phyloP scores from a whole-genome alignment of 768 basidiomycete species.

The Amanita molliuscula region DNA sequence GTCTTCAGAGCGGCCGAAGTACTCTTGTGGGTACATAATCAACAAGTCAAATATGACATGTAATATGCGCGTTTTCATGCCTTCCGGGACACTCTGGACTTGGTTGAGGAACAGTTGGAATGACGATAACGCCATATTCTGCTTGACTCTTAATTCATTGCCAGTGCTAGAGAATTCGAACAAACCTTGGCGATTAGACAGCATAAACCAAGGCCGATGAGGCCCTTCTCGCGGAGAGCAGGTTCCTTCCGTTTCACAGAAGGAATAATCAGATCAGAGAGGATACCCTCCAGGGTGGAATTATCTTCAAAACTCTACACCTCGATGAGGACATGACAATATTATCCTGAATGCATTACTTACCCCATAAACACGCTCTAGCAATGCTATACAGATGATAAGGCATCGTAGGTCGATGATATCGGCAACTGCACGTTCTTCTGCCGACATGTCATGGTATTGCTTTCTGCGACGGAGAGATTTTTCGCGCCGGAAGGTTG shows the following conservation, averaged over 20 bases:
- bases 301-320: conserved; percentile 57
- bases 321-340: neutral
- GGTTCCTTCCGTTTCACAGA: conserved; percentile 72
- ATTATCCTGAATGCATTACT: conserved; percentile 13
- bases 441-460: conserved; percentile 36
- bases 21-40: conserved; percentile 67
- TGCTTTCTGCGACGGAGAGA: conserved; percentile 10
- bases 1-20: conserved; percentile 24
- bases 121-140: conserved; percentile 17
- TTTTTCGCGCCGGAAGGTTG: conserved; percentile 10
- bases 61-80: conserved; percentile 59
- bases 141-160: neutral
- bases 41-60: conserved; percentile 79
- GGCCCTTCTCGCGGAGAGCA: conserved; percentile 47
- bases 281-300: conserved; percentile 61
- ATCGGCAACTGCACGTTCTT: conserved; percentile 49
- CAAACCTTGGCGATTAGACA: conserved; percentile 63
- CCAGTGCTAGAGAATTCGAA: neutral
- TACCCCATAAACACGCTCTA: conserved; percentile 81
- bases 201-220: conserved; percentile 63
- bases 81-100: conserved; percentile 48
- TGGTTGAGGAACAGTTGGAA: conserved; percentile 60
- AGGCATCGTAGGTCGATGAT: conserved; percentile 68
- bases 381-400: conserved; percentile 67
- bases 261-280: conserved; percentile 78